Conservation (phyloP, 2,329 filamentous ascomycete genomes). For the Cadophora sp. region DNA sequence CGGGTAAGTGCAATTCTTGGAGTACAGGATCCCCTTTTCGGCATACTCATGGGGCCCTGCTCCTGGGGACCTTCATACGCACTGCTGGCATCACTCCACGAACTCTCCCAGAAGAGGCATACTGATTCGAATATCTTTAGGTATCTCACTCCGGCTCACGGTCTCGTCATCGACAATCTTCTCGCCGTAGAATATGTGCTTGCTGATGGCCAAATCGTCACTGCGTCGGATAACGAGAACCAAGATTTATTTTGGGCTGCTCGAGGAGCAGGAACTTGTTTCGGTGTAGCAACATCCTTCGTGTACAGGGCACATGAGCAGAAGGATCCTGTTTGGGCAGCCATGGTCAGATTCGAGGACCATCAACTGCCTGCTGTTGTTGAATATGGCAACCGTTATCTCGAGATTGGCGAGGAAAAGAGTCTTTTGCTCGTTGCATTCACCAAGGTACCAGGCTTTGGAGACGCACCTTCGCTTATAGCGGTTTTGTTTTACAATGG, state of each 20-base stretch:
- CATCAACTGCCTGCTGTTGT: slow-evolving; percentile 26
- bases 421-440: slow-evolving; percentile 1
- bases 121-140: no score
- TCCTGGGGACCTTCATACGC: no score
- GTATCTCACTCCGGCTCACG: slow-evolving; percentile 54
- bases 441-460: background rate
- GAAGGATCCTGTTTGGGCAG: slow-evolving; percentile 32
- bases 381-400: slow-evolving; percentile 27
- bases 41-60: no score
- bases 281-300: slow-evolving; percentile 26
- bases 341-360: slow-evolving; percentile 28
- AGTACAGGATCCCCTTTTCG: no score
- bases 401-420: slow-evolving; percentile 14
- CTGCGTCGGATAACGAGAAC: slow-evolving; percentile 29
- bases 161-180: slow-evolving; percentile 38
- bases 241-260: slow-evolving; percentile 38
- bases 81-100: no score
- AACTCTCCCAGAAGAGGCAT: no score
- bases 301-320: slow-evolving; percentile 28
- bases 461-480: background rate
- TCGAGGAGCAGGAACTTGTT: slow-evolving; percentile 33
- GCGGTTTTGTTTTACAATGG: slow-evolving; percentile 46
- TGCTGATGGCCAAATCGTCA: slow-evolving; percentile 32
- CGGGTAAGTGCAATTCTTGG: slow-evolving; percentile 44
- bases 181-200: slow-evolving; percentile 33